Conservation (phyloP, 2,329 filamentous ascomycete species). For the Westerdykella sp. region DNA sequence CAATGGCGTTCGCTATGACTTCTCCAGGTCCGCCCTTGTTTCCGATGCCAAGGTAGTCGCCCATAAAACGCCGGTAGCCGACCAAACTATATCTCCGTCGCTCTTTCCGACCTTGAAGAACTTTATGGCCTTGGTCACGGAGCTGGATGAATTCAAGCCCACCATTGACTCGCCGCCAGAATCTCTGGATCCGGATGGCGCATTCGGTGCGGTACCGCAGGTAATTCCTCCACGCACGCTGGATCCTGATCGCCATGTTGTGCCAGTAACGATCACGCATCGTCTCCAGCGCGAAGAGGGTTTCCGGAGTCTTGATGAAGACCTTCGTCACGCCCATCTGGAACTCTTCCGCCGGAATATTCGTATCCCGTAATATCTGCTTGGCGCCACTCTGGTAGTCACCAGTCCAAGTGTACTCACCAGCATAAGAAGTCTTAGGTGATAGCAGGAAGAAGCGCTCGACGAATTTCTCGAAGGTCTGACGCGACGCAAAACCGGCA, state of each 20-base stretch:
- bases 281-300: constrained; percentile 89
- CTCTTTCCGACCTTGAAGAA: constrained; percentile 83
- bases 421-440: constrained; percentile 89
- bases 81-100: constrained; percentile 84
- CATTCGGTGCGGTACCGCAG: constrained; percentile 87
- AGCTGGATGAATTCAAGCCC: constrained; percentile 84
- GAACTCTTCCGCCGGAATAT: constrained; percentile 90
- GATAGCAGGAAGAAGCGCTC: constrained; percentile 95
- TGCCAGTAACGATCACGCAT: constrained; percentile 99
- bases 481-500: constrained; percentile 93
- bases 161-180: constrained; percentile 90
- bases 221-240: constrained; percentile 95
- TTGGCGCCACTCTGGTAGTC: constrained; percentile 80
- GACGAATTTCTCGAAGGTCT: constrained; percentile 96
- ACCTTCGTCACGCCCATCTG: constrained; percentile 96
- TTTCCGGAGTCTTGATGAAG: constrained; percentile 97
- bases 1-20: constrained; percentile 68
- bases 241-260: constrained; percentile 97
- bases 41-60: constrained; percentile 87
- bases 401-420: constrained; percentile 93
- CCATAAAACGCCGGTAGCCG: constrained; percentile 85
- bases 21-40: constrained; percentile 74
- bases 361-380: constrained; percentile 93
- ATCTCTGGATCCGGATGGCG: constrained; percentile 86
- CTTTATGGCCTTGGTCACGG: constrained; percentile 76